These are phyloP conservation scores for Barnettozyma populi DNA, from an alignment of 805 yeast species.

Conservation along the genomic window DNA sequence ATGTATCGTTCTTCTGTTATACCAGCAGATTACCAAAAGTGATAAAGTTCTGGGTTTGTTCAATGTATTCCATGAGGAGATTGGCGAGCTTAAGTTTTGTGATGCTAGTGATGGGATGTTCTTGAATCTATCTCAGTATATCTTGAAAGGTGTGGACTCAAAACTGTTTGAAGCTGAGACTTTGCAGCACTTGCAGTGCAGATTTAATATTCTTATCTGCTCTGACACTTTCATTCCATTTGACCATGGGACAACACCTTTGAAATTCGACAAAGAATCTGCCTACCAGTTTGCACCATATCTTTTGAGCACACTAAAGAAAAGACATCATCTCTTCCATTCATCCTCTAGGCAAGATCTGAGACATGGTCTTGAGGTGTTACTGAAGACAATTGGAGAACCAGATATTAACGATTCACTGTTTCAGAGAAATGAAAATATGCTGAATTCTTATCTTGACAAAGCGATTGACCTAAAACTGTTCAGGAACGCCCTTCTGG, in stretches of 20 bases:
- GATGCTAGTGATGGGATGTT: conserved; percentile 58
- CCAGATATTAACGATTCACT: conserved; percentile 40
- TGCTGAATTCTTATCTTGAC: conserved; percentile 43
- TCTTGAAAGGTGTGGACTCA: conserved; percentile 39
- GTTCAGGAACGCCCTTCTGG: conserved; percentile 48
- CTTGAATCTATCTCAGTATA: conserved; percentile 51
- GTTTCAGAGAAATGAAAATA: conserved; percentile 41
- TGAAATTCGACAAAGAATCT: conserved; percentile 34
- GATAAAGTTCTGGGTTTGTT: conserved; percentile 40
- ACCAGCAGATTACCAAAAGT: not conserved
- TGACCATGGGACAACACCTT: conserved; percentile 53
- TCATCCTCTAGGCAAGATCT: conserved; percentile 62
- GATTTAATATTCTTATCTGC: conserved; percentile 62
- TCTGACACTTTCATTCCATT: conserved; percentile 56
- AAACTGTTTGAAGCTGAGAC: conserved; percentile 57
- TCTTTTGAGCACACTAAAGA: conserved; percentile 50
- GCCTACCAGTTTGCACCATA: conserved; percentile 38
- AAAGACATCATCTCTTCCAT: conserved; percentile 50
- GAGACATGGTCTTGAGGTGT: conserved; percentile 63
- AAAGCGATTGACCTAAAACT: conserved; percentile 38
- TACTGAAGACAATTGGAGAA: conserved; percentile 67
- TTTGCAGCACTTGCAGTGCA: conserved; percentile 73
- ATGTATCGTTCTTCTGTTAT: conserved; percentile 37
- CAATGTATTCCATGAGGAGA: conserved; percentile 60
- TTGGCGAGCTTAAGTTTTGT: conserved; percentile 70